These are phyloP conservation scores for Zychaea mexicana DNA, from an alignment of 371 early-diverging fungal species.

Conservation along the genomic window DNA sequence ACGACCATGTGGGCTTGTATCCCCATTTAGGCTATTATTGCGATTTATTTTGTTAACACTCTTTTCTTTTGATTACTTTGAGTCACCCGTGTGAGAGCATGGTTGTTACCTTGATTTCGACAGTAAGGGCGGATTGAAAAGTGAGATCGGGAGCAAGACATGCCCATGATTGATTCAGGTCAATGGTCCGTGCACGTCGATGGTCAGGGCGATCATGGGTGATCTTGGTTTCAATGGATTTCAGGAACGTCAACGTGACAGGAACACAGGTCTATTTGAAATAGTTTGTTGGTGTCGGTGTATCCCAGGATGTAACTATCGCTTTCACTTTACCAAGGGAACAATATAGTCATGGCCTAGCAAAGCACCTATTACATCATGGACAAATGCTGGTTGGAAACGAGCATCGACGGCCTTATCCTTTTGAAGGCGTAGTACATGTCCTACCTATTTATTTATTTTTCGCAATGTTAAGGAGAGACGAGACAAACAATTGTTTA, in stretches of 20 bases:
- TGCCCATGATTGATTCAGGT: slow-evolving; percentile 19
- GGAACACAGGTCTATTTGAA: slow-evolving; percentile 21
- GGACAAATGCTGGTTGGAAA: slow-evolving; percentile 24
- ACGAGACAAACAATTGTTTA: not conserved
- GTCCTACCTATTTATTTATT: slow-evolving; percentile 19
- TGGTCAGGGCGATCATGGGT: slow-evolving; percentile 20
- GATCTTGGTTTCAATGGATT: slow-evolving; percentile 21
- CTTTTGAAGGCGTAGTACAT: slow-evolving; percentile 41
- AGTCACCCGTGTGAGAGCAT: not conserved
- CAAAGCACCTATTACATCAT: slow-evolving; percentile 32
- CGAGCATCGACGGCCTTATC: slow-evolving; percentile 7
- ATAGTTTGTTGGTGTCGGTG: too few relatives aligned
- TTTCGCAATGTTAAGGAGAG: too few relatives aligned
- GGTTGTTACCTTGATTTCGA: slow-evolving; percentile 46
- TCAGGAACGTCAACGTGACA: slow-evolving; percentile 24
- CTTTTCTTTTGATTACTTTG: too few relatives aligned
- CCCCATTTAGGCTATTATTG: slow-evolving; percentile 64
- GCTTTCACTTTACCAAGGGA: slow-evolving; percentile 41
- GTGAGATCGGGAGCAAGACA: slow-evolving; percentile 39
- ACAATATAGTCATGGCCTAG: slow-evolving; percentile 41
- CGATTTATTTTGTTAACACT: not conserved
- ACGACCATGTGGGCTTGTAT: slow-evolving; percentile 49
- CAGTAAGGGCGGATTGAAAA: slow-evolving; percentile 21
- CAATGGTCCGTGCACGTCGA: slow-evolving; percentile 18
- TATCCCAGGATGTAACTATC: too few relatives aligned